These are phyloP conservation scores for Aspergillaceae sp. DNA, from an alignment of 2,329 filamentous ascomycete genomes.

Conservation along the genomic window DNA sequence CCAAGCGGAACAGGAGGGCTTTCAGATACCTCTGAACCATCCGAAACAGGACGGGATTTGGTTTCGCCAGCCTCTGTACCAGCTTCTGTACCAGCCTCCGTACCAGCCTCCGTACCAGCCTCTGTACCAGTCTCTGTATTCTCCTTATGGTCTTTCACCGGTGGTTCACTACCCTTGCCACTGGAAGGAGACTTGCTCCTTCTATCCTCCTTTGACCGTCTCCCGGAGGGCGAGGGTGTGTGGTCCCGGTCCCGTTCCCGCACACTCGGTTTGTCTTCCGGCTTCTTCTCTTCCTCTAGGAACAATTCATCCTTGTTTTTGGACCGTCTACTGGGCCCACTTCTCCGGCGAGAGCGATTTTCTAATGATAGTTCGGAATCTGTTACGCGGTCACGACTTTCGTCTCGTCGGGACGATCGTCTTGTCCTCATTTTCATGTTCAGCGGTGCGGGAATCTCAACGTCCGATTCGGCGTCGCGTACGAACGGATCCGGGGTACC, in stretches of 20 bases:
- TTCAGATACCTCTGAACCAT: slow-evolving; percentile 31
- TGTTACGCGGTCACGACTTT: slow-evolving; percentile 10
- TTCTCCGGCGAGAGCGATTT: slow-evolving; percentile 18
- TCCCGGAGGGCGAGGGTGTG: slow-evolving; percentile 5
- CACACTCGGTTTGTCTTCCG: neutral
- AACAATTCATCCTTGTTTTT: slow-evolving; percentile 11
- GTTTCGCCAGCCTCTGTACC: slow-evolving; percentile 6
- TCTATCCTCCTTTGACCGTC: slow-evolving; percentile 7
- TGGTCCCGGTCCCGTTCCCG: neutral
- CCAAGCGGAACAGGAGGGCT: slow-evolving; percentile 34
- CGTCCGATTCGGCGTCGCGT: slow-evolving; percentile 29
- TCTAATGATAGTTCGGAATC: slow-evolving; percentile 19
- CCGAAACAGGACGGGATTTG: slow-evolving; percentile 23
- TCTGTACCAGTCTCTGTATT: slow-evolving; percentile 13
- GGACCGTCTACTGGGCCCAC: slow-evolving; percentile 14
- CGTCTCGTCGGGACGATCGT: slow-evolving; percentile 17
- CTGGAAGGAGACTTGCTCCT: slow-evolving; percentile 10
- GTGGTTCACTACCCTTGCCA: slow-evolving; percentile 4
- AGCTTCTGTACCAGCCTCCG: slow-evolving; percentile 5
- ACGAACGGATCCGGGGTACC: slow-evolving; percentile 48
- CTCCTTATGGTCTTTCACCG: slow-evolving; percentile 13
- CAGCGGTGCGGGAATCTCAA: slow-evolving; percentile 33
- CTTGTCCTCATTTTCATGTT: slow-evolving; percentile 33
- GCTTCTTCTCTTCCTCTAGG: slow-evolving; percentile 6
- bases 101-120: slow-evolving; percentile 4